Conservation (phyloP, 1,284 basidiomycete species). For the Ganoderma leucocontextum region DNA sequence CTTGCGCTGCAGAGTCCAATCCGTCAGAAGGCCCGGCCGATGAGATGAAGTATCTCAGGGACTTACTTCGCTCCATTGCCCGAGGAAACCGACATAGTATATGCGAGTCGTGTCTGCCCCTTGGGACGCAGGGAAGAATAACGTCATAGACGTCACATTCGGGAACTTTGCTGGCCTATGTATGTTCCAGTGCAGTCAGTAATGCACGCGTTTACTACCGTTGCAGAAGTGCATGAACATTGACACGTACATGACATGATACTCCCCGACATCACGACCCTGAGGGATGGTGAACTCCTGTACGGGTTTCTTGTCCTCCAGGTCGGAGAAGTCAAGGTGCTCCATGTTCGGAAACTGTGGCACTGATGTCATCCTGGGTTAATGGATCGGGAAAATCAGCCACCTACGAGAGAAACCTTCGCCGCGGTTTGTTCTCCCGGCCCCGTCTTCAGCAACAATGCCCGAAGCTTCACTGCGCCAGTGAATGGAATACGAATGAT, state of each 20-base stretch:
- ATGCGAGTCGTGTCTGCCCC: constrained; percentile 75
- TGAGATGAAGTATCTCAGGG: constrained; percentile 11
- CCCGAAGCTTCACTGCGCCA: constrained; percentile 78
- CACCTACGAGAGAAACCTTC: constrained; percentile 68
- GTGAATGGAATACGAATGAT: constrained; percentile 85
- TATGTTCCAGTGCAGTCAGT: constrained; percentile 4
- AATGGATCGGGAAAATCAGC: background rate
- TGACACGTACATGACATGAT: constrained; percentile 62
- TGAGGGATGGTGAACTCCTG: constrained; percentile 76
- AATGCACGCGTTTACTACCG: background rate
- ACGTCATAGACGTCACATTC: constrained; percentile 72
- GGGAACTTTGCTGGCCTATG: constrained; percentile 76
- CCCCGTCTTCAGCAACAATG: constrained; percentile 78
- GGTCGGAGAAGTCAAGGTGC: constrained; percentile 78
- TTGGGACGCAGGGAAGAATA: constrained; percentile 79
- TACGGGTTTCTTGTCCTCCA: constrained; percentile 62
- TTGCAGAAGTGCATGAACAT: too few species aligned
- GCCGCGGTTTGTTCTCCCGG: constrained; percentile 75
- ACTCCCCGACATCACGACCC: constrained; percentile 79
- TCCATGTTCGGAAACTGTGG: constrained; percentile 74
- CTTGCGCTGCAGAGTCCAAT: constrained; percentile 57
- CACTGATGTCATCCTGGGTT: background rate
- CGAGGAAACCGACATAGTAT: constrained; percentile 84
- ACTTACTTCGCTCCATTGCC: constrained; percentile 76
- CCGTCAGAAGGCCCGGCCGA: background rate